Conservation (phyloP, 2,329 filamentous ascomycete species). For the Pseudomassariella vexata region DNA sequence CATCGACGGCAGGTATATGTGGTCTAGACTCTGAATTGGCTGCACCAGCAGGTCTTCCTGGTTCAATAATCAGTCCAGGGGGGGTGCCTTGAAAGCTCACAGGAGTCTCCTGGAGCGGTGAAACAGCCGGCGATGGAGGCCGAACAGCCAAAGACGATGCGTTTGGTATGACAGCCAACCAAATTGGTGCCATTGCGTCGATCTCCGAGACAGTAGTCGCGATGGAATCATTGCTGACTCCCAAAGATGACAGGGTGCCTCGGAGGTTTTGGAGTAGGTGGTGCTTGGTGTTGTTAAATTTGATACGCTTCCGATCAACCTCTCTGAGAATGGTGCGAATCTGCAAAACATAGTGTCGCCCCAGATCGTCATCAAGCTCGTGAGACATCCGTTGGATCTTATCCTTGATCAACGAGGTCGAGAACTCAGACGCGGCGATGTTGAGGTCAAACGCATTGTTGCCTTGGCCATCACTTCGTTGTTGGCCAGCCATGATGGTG, state of each 20-base stretch:
- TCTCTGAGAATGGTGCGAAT: background rate
- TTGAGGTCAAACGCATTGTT: conserved; percentile 1
- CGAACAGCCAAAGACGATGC: background rate
- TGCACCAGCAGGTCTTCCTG: background rate
- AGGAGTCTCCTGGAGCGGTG: conserved; percentile 1
- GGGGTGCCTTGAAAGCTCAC: background rate
- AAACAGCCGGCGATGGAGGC: conserved; percentile 1
- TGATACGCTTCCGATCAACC: background rate
- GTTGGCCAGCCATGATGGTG: no score
- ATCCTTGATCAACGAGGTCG: background rate
- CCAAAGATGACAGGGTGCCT: background rate
- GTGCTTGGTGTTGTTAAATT: background rate
- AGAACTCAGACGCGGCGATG: conserved; percentile 1
- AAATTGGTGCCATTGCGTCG: background rate
- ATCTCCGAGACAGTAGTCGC: conserved; percentile 1
- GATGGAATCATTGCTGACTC: background rate
- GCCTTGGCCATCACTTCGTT: no score
- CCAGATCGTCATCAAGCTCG: background rate
- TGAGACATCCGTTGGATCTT: background rate
- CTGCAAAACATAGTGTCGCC: background rate
- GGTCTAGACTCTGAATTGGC: no score
- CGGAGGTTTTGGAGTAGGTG: background rate
- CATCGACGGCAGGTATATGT: no score
- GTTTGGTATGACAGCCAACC: conserved; percentile 1
- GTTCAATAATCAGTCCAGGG: background rate